Evolutionary conservation across 108 stramenopile species (phyloP).

Genomic region (Cyclotella distinguenda): DNA sequence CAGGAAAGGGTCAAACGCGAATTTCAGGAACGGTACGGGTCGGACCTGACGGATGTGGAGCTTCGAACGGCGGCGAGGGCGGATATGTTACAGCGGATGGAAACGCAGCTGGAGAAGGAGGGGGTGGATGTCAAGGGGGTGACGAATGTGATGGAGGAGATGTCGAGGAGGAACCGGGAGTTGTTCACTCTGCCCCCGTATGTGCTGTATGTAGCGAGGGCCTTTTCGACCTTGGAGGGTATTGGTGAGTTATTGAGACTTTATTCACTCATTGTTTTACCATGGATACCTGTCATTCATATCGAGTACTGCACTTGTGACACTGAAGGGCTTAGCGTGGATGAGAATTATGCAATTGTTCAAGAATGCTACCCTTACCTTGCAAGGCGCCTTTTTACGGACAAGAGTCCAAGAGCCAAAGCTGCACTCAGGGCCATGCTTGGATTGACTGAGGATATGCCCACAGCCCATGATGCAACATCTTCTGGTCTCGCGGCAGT

Average conservation of each 20-base stretch:
- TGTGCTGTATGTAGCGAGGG: constrained; percentile 79
- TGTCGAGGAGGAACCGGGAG: constrained; percentile 73
- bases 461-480: background rate
- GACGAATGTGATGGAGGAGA: constrained; percentile 80
- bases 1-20: constrained; percentile 78
- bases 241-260: constrained; percentile 79
- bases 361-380: constrained; percentile 88
- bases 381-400: constrained; percentile 79
- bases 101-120: constrained; percentile 65
- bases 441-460: constrained; percentile 54
- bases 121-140: constrained; percentile 81
- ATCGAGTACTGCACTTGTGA: too few species aligned
- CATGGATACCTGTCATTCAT: too few species aligned
- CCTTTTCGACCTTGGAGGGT: constrained; percentile 86
- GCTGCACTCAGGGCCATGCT: constrained; percentile 78
- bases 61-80: constrained; percentile 56
- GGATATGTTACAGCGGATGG: constrained; percentile 76
- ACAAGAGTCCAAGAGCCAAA: constrained; percentile 82
- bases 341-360: constrained; percentile 87
- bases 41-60: constrained; percentile 59
- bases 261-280: too few species aligned
- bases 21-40: constrained; percentile 70
- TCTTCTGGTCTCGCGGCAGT: constrained; percentile 43
- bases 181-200: constrained; percentile 77
- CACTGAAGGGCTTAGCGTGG: too few species aligned